Base-by-base conservation (phyloP, 352 stramenopile genomes). In the Phytopythium helicoides region DNA sequence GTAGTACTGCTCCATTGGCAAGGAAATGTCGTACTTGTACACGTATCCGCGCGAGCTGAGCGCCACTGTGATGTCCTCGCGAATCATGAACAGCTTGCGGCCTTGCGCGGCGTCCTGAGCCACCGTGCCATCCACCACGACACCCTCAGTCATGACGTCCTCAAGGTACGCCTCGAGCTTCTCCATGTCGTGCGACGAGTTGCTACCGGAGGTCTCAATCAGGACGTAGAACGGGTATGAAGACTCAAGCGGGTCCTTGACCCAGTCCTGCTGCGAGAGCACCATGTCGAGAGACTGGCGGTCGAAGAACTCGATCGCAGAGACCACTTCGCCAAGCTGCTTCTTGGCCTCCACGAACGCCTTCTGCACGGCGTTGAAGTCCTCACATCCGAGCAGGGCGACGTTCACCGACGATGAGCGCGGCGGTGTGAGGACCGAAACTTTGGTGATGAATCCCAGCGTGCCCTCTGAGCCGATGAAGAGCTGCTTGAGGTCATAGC, bases 21-120 rank as follows among this genome's bases (percentile, higher is more conserved):
- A 60, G 14, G 87, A 98, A 11, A 99, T 66, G 66, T 99, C 97
- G 72, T 98, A 99, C 78, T 99, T 99, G 75, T 98, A 98, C 41
- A 97, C 89, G 62, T 94, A 97, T 21, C 96, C 97, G 21, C 64
- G 71, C 37, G 62, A 58, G 47, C 71, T 86, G 22, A 98, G 77
- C 14, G 90, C 80, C 18, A 98, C 74, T 34, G 96, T 92, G 49
- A 98, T 94, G 38, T 92, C 87, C 69, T 99, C 97, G 28, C 96
- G 87, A 35, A 99, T 85, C 37, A 76, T 81, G 83, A 98, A 99
- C 52, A 99, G 85, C 50, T 94, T 93, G 1, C 77, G 60, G 3
- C 90, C 81, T 64, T 99, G 91, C 19, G 77, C 76, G 11, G 89
- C 72, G 76, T 98, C 94, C 63, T 98, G 89, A 28, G 96, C 91